Evolutionary conservation across 345 rosid species (phyloP).

Genomic region (Lumnitzera littorea): DNA sequence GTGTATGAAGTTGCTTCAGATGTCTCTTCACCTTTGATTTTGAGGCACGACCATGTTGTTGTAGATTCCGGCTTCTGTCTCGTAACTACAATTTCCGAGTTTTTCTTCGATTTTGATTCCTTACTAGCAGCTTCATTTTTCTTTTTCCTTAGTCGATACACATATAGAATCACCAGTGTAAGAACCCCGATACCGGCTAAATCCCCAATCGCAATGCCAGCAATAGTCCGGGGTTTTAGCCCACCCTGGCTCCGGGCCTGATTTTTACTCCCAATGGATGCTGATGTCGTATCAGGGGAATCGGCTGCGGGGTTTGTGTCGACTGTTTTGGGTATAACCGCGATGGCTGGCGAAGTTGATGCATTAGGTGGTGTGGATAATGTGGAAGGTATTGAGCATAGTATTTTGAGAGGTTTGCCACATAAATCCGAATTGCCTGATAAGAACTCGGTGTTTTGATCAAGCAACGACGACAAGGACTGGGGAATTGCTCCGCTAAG

Average conservation of each 20-base stretch:
- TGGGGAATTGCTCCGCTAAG: constrained; percentile 75
- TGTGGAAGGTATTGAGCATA: constrained; percentile 73
- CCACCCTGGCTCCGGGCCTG: constrained; percentile 25
- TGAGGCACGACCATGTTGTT: constrained; percentile 45
- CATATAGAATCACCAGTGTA: constrained; percentile 51
- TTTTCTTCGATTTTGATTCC: constrained; percentile 15
- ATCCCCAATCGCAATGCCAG: constrained; percentile 49
- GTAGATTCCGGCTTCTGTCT: constrained; percentile 12
- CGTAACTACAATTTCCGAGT: constrained; percentile 20
- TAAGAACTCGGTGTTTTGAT: constrained; percentile 50
- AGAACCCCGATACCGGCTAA: constrained; percentile 59
- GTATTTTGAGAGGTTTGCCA: constrained; percentile 74
- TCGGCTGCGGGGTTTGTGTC: constrained; percentile 26
- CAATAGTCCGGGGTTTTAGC: constrained; percentile 67
- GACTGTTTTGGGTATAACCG: constrained; percentile 64
- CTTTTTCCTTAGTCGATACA: constrained; percentile 56
- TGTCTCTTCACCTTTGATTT: constrained; percentile 31
- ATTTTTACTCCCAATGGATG: constrained; percentile 7
- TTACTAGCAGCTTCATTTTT: constrained; percentile 14
- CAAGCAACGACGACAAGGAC: constrained; percentile 38
- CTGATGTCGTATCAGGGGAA: constrained; percentile 10
- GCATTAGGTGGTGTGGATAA: constrained; percentile 62
- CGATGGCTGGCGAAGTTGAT: constrained; percentile 75
- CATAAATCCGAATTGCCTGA: constrained; percentile 63
- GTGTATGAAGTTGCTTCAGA: constrained; percentile 42